A percentile compares a stretch with the other conserved stretches of the same genome.
These are phyloP conservation scores for Thecaphora thlaspeos DNA, from an alignment of 1,284 basidiomycete species.

Conservation along the genomic window DNA sequence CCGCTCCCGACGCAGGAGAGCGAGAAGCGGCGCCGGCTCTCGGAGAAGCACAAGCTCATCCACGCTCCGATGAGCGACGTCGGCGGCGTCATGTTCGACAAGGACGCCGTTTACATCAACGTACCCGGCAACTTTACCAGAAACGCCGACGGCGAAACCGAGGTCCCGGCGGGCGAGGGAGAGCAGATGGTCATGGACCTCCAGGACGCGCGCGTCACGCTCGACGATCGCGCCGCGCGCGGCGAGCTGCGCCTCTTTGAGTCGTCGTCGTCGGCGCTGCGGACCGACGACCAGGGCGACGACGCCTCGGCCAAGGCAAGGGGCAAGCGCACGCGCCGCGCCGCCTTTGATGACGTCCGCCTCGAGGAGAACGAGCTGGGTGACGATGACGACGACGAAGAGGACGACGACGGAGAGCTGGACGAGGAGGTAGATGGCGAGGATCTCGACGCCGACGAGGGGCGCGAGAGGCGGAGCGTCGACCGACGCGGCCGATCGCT, in stretches of 20 bases:
- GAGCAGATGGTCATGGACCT: slow-evolving; percentile 96
- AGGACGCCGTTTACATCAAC: slow-evolving; percentile 97
- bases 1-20: slow-evolving; percentile 87
- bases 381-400: slow-evolving; percentile 41
- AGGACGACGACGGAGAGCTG: slow-evolving; percentile 39
- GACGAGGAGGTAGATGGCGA: slow-evolving; percentile 40
- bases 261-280: slow-evolving; percentile 63
- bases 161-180: slow-evolving; percentile 70
- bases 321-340: slow-evolving; percentile 35
- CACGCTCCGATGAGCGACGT: slow-evolving; percentile 99
- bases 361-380: slow-evolving; percentile 56
- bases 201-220: slow-evolving; percentile 78
- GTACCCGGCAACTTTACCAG: slow-evolving; percentile 87
- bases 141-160: slow-evolving; percentile 61
- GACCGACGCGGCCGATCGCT: slow-evolving; percentile 2
- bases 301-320: slow-evolving; percentile 6
- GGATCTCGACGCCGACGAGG: slow-evolving; percentile 18
- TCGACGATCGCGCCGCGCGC: slow-evolving; percentile 77
- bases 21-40: slow-evolving; percentile 87
- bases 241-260: slow-evolving; percentile 84
- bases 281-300: slow-evolving; percentile 7
- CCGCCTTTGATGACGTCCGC: slow-evolving; percentile 46
- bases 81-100: slow-evolving; percentile 95
- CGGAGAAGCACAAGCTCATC: slow-evolving; percentile 90
- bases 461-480: slow-evolving; percentile 11